Conservation (phyloP, 1,139 yeast genomes). For the Hyphopichia burtonii region DNA sequence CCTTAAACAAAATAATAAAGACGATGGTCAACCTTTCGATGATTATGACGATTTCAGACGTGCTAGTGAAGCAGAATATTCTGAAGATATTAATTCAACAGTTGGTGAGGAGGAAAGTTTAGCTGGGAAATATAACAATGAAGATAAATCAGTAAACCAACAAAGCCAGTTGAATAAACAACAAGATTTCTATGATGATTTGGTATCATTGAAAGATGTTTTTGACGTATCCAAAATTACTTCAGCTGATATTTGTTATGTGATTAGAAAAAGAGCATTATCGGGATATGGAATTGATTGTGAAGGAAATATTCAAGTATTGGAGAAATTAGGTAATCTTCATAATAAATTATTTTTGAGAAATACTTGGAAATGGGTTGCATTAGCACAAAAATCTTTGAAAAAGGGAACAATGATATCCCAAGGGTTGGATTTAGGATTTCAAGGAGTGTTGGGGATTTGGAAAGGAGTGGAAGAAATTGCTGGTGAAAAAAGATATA, state of each 20-base stretch:
- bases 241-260: slow-evolving; percentile 56
- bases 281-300: slow-evolving; percentile 76
- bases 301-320: slow-evolving; percentile 57
- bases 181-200: background rate
- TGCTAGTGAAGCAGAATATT: slow-evolving; percentile 17
- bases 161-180: background rate
- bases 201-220: background rate
- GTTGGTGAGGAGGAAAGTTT: slow-evolving; percentile 24
- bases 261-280: slow-evolving; percentile 68
- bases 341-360: slow-evolving; percentile 61
- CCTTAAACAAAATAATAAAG: slow-evolving; percentile 7
- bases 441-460: slow-evolving; percentile 82
- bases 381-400: slow-evolving; percentile 66
- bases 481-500: slow-evolving; percentile 53
- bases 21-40: background rate
- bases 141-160: background rate
- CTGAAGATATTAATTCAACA: slow-evolving; percentile 32
- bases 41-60: slow-evolving; percentile 19
- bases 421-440: slow-evolving; percentile 74
- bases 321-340: slow-evolving; percentile 52
- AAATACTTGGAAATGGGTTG: slow-evolving; percentile 90
- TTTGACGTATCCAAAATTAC: slow-evolving; percentile 40
- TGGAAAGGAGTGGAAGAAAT: slow-evolving; percentile 82
- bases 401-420: slow-evolving; percentile 69
- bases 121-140: background rate